phyloP scores from a whole-genome alignment of 192 early-diverging fungal species.

The Coemansia sp. region DNA sequence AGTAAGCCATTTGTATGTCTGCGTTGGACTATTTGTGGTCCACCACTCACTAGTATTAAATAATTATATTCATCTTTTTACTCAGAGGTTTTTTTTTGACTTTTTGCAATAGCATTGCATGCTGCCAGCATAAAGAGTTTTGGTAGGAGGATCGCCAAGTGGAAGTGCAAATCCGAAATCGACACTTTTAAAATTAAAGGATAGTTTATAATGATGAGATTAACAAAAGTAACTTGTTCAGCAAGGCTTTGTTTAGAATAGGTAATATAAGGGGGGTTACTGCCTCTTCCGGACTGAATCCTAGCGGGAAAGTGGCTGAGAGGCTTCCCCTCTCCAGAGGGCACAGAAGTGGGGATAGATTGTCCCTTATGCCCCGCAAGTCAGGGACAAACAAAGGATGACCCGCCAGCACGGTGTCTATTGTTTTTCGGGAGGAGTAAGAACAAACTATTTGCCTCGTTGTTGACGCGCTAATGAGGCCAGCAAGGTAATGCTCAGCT shows the following conservation, averaged over 20 bases:
- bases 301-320: not conserved
- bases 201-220: not conserved
- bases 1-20: slow-evolving; percentile 14
- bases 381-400: too few relatives aligned
- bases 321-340: not conserved
- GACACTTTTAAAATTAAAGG: not conserved
- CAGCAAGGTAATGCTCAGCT: too few relatives aligned
- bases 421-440: too few relatives aligned
- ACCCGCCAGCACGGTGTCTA: too few relatives aligned
- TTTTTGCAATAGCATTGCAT: not conserved
- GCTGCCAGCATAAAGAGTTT: not conserved
- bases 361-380: not conserved
- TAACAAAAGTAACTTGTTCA: not conserved
- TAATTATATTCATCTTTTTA: not conserved
- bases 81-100: not conserved
- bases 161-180: not conserved
- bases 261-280: not conserved
- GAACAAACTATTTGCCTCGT: too few relatives aligned
- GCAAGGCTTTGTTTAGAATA: not conserved
- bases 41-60: not conserved
- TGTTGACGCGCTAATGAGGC: too few relatives aligned
- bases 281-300: not conserved
- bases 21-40: not conserved
- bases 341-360: not conserved
- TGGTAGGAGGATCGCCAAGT: not conserved